Base-by-base conservation (phyloP, 164 flowering plant species). In the Nelumbo lutea region DNA sequence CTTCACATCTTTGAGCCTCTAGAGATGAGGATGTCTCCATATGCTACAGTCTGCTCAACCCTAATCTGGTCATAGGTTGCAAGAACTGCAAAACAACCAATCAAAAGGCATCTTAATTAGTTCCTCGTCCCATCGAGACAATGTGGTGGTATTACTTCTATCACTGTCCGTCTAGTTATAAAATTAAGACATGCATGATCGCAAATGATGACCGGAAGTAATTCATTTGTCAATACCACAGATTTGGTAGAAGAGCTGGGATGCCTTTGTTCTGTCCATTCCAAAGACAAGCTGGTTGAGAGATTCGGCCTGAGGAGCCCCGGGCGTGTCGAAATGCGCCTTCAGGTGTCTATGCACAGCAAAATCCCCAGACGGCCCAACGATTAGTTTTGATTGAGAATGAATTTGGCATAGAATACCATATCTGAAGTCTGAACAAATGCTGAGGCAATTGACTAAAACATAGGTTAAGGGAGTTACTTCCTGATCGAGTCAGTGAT, bases 161-260 rank as follows among this genome's bases (percentile, higher is more conserved):
- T 15, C 55, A 46, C 48, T 4, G 14, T 10, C 15, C 6, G 5
- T 57, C 60, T 15, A 13, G n/a, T 52, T 4, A 8, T 11, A 3
- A 59, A 59, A 9, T 59, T 44, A 15, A 9, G 9, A 59, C 43
- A 53, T 53, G 39, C 51, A 5, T 11, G 52, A 61, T 11, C 9
- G 42, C 41, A 11, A 15, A 68, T 40, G 41, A 68, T 5, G 46
- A 42, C 27, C 27, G 46, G 9, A 48, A 42, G 46, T 2, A 4
- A 7, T 27, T 48, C 45, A 4, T 7, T 3, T 58, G 1, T 52
- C 51, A 5, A 42, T 87, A 95, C 99, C 97, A 72, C 91, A 92
- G 41, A 88, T 90, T 68, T 95, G 97, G 77, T 90, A 92, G 72
- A 95, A 92, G 52, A 95, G 86, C 62, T 72, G 78, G 56, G 99